Evolutionary conservation across 192 early-diverging fungal species (phyloP).

Genomic region (Pilaira anomala): DNA sequence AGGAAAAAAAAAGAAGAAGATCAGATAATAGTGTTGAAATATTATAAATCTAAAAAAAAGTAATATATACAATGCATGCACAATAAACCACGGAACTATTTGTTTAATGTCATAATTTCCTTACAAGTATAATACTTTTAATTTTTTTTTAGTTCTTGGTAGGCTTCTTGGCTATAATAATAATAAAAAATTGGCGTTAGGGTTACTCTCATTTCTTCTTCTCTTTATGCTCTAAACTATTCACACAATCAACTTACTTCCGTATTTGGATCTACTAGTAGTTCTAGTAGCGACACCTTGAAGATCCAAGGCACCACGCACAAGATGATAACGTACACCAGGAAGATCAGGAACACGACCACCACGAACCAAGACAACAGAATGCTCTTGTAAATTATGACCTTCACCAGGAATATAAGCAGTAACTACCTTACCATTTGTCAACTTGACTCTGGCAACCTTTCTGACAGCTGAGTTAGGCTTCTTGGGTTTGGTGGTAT

Average conservation of each 20-base stretch:
- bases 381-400: conserved; percentile 97
- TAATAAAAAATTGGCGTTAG: conserved; percentile 4
- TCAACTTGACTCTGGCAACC: conserved; percentile 86
- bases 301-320: conserved; percentile 90
- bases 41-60: too few species aligned
- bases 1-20: too few species aligned
- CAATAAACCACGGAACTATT: too few species aligned
- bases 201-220: too few species aligned
- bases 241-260: conserved; percentile 66
- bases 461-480: conserved; percentile 97
- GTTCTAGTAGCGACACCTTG: conserved; percentile 87
- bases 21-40: too few species aligned
- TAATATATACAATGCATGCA: too few species aligned
- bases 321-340: conserved; percentile 94
- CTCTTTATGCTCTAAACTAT: too few species aligned
- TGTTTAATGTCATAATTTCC: too few species aligned
- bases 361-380: conserved; percentile 91
- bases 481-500: conserved; percentile 95
- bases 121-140: too few species aligned
- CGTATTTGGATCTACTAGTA: conserved; percentile 89
- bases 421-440: conserved; percentile 87
- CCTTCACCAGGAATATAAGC: conserved; percentile 99
- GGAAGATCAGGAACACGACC: conserved; percentile 95
- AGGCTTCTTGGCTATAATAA: conserved; percentile 35
- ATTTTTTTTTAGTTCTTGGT: conserved; percentile 25